Evolutionary conservation across 257 asterid genomes (phyloP).

Genomic region (Salvia splendens): DNA sequence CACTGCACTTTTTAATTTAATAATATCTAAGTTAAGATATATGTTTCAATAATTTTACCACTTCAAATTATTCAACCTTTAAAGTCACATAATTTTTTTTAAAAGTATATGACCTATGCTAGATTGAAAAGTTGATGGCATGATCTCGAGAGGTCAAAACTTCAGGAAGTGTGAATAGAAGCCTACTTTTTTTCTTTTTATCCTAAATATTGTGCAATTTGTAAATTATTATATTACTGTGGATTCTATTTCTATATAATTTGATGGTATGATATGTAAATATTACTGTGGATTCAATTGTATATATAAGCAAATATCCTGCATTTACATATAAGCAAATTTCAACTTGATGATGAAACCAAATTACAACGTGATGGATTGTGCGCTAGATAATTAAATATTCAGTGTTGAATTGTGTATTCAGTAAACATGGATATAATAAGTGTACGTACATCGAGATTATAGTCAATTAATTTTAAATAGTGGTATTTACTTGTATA

Average conservation of each 20-base stretch:
- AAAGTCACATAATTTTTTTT: not conserved
- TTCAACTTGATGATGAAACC: too few species aligned
- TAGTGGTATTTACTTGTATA: too few species aligned
- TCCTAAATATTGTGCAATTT: not conserved
- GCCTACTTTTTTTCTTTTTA: not conserved
- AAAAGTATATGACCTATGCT: not conserved
- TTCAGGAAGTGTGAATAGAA: not conserved
- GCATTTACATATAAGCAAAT: too few species aligned
- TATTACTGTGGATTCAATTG: too few species aligned
- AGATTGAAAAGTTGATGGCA: not conserved
- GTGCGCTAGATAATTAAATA: not conserved
- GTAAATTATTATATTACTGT: too few species aligned
- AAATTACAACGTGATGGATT: not conserved
- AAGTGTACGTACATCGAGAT: not conserved
- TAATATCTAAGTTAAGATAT: too few species aligned
- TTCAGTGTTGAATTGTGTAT: not conserved
- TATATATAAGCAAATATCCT: too few species aligned
- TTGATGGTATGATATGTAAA: too few species aligned
- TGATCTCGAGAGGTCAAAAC: not conserved
- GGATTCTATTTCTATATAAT: too few species aligned
- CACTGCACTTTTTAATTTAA: too few species aligned
- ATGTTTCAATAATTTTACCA: not conserved
- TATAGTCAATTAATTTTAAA: not conserved
- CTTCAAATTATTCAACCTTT: not conserved
- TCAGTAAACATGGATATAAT: not conserved